Conservation (phyloP, 2,329 filamentous ascomycete genomes). For the Chrysosporium queenslandicum region DNA sequence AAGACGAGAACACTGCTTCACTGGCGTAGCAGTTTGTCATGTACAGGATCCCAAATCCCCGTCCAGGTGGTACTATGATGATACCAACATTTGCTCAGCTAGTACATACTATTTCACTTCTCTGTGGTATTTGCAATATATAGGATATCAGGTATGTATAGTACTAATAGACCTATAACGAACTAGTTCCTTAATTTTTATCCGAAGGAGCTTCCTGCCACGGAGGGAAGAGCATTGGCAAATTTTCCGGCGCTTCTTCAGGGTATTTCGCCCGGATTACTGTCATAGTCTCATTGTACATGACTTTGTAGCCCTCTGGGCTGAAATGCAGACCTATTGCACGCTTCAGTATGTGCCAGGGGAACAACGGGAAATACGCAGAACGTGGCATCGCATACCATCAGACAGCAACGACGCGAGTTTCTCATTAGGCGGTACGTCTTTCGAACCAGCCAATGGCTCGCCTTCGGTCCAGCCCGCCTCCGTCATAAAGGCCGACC, state of each 20-base stretch:
- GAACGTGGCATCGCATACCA: conserved; percentile 36
- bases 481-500: conserved; percentile 63
- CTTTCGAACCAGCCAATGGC: conserved; percentile 46
- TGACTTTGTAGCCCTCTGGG: conserved; percentile 45
- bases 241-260: conserved; percentile 43
- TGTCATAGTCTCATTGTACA: conserved; percentile 46
- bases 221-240: conserved; percentile 45
- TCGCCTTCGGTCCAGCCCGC: conserved; percentile 45
- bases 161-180: too few relatives aligned
- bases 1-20: too few relatives aligned
- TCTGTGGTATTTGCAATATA: too few relatives aligned
- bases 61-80: too few relatives aligned
- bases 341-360: background rate
- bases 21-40: too few relatives aligned
- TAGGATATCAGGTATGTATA: too few relatives aligned
- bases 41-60: too few relatives aligned
- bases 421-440: conserved; percentile 48
- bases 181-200: too few relatives aligned
- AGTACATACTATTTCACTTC: too few relatives aligned
- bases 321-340: conserved; percentile 49
- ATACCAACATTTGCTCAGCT: too few relatives aligned
- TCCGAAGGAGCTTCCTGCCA: conserved; percentile 39
- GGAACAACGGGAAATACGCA: too few relatives aligned
- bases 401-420: conserved; percentile 46
- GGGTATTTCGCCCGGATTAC: conserved; percentile 45